These are phyloP conservation scores for Vitis rotundifolia DNA, from an alignment of 164 flowering plant genomes.

Conservation along the genomic window DNA sequence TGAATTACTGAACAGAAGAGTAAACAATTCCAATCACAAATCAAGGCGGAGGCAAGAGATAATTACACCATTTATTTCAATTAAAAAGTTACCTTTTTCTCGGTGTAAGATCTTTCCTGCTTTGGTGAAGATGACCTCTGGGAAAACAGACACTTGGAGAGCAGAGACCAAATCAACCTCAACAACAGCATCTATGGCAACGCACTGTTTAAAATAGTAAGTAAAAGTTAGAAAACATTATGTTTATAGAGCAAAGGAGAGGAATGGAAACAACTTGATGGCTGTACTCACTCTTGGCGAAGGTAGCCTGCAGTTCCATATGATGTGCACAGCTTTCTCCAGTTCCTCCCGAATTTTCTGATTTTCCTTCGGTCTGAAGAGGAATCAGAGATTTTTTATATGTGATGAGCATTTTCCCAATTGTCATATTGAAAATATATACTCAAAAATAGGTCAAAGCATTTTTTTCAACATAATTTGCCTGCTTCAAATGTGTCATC, in stretches of 20 bases:
- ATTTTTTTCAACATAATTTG: background rate
- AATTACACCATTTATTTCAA: background rate
- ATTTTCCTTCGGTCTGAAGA: constrained; percentile 76
- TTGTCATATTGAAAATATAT: background rate
- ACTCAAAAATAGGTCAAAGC: background rate
- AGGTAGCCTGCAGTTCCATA: constrained; percentile 92
- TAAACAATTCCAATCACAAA: background rate
- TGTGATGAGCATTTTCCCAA: background rate
- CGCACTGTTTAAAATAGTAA: constrained; percentile 50
- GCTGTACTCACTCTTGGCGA: constrained; percentile 75
- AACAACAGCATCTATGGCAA: constrained; percentile 84
- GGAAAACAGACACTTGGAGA: constrained; percentile 70
- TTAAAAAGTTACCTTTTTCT: constrained; percentile 61
- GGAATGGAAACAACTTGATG: background rate
- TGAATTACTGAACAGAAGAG: constrained; percentile 39
- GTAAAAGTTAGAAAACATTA: background rate
- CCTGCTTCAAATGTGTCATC: background rate
- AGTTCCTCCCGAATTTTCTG: constrained; percentile 59
- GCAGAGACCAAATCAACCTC: constrained; percentile 77
- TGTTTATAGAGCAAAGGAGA: background rate
- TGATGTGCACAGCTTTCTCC: constrained; percentile 83
- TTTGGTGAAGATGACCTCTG: constrained; percentile 85
- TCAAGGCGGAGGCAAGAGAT: background rate
- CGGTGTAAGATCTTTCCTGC: constrained; percentile 88
- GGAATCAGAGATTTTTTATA: constrained; percentile 4